A percentile compares a stretch with the other conserved stretches of the same genome.
These are phyloP conservation scores for Austroboletus eburneus DNA, from an alignment of 768 basidiomycete genomes.

Conservation along the genomic window DNA sequence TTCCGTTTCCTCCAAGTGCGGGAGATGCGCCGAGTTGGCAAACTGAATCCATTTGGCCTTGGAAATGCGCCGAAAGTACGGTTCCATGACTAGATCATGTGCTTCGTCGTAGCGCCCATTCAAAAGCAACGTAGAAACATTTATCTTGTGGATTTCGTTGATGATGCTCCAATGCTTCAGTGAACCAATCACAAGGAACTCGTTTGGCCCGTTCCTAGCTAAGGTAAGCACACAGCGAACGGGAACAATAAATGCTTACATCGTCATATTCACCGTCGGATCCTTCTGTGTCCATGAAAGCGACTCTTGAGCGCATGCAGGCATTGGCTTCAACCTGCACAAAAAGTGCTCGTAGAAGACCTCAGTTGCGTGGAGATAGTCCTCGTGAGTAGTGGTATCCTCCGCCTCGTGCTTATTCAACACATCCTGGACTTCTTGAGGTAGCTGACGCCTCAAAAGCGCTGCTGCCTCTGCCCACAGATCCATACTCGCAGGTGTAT, in stretches of 20 bases:
- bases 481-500: conserved; percentile 42
- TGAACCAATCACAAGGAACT: conserved; percentile 32
- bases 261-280: conserved; percentile 44
- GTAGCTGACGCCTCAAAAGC: conserved; percentile 33
- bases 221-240: background rate
- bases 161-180: conserved; percentile 36
- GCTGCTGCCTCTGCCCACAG: conserved; percentile 37
- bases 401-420: conserved; percentile 45
- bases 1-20: conserved; percentile 36
- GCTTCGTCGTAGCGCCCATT: conserved; percentile 38
- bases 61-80: conserved; percentile 31
- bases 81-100: conserved; percentile 30
- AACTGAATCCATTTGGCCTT: conserved; percentile 37
- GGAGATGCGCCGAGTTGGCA: conserved; percentile 33
- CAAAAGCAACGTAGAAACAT: conserved; percentile 30
- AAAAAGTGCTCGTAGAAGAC: conserved; percentile 41
- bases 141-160: conserved; percentile 31
- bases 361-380: conserved; percentile 42
- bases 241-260: conserved; percentile 31
- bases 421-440: conserved; percentile 36
- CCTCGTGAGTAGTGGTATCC: conserved; percentile 38
- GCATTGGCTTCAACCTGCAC: conserved; percentile 44
- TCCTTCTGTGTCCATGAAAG: conserved; percentile 39
- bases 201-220: conserved; percentile 38
- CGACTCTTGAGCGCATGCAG: conserved; percentile 32